phyloP scores from a whole-genome alignment of 2,329 filamentous ascomycete species.

The Pestalotiopsis sp. region DNA sequence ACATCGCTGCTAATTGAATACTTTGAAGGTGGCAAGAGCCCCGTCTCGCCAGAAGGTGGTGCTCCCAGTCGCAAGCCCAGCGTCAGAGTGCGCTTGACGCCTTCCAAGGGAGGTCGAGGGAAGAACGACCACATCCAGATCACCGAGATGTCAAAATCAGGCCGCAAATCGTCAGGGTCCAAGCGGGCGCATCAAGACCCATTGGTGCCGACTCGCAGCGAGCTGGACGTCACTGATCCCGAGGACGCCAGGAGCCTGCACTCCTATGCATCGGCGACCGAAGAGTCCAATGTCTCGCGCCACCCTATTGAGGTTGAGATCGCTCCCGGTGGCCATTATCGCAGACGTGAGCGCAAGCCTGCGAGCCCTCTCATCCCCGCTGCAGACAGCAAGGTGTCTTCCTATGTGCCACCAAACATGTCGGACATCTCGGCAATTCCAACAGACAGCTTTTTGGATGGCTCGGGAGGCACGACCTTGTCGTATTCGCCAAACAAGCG shows the following conservation, averaged over 20 bases:
- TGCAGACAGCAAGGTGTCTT: constrained; percentile 55
- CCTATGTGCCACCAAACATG: constrained; percentile 65
- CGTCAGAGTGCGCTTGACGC: constrained; percentile 78
- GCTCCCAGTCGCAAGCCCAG: constrained; percentile 74
- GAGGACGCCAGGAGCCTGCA: constrained; percentile 70
- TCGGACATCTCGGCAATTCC: constrained; percentile 86
- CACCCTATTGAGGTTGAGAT: constrained; percentile 92
- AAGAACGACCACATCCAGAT: constrained; percentile 82
- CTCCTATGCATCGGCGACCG: constrained; percentile 78
- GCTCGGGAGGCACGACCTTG: constrained; percentile 47
- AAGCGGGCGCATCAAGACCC: constrained; percentile 41
- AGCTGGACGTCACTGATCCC: constrained; percentile 46
- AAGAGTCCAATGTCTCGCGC: constrained; percentile 76
- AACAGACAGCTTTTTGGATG: constrained; percentile 63
- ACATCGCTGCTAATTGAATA: constrained; percentile 94
- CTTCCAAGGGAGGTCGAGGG: constrained; percentile 67
- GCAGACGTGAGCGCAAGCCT: constrained; percentile 55
- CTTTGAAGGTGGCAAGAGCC: constrained; percentile 77
- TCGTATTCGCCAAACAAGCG: constrained; percentile 32
- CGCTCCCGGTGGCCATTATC: constrained; percentile 54
- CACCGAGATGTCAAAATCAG: constrained; percentile 67
- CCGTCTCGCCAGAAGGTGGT: constrained; percentile 52
- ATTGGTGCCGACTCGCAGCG: constrained; percentile 64
- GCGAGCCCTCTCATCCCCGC: constrained; percentile 69
- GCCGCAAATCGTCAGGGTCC: constrained; percentile 65